Conservation (phyloP, 225 moss, liverwort and hornwort species). For the Pleurozium schreberi region DNA sequence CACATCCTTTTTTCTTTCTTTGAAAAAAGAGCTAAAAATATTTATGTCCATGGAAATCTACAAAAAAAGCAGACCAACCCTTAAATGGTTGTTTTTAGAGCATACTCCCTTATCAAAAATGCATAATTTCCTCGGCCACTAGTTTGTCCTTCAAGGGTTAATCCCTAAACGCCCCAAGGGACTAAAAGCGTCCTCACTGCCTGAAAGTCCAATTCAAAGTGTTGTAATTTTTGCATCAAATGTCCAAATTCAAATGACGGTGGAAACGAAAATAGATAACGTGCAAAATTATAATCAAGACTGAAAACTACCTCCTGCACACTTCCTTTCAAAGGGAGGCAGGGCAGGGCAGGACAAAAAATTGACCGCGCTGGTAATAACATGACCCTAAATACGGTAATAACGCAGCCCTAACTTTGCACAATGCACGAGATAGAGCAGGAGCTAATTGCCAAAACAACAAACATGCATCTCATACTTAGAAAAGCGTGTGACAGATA, state of each 20-base stretch:
- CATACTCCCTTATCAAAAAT: too few species aligned
- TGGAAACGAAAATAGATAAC: background rate
- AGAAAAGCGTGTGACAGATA: background rate
- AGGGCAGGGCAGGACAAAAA: background rate
- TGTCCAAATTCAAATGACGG: too few species aligned
- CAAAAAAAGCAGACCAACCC: too few species aligned
- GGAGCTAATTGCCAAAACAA: background rate
- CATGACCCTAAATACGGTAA: background rate
- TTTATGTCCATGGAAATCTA: too few species aligned
- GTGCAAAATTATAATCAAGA: background rate
- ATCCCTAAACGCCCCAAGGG: too few species aligned
- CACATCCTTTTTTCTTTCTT: too few species aligned
- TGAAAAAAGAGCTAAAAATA: too few species aligned
- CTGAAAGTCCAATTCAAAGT: too few species aligned
- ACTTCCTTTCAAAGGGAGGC: background rate
- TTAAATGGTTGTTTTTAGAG: too few species aligned
- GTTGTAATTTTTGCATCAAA: too few species aligned
- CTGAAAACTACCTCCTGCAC: background rate
- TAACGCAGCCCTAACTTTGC: background rate
- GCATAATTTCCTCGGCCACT: too few species aligned
- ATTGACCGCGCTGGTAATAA: background rate
- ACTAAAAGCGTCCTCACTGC: background rate
- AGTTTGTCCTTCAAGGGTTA: too few species aligned
- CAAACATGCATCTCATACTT: background rate
- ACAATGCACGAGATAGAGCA: background rate